These are phyloP conservation scores for Lycium ferocissimum DNA, from an alignment of 257 asterid species.

Conservation along the genomic window DNA sequence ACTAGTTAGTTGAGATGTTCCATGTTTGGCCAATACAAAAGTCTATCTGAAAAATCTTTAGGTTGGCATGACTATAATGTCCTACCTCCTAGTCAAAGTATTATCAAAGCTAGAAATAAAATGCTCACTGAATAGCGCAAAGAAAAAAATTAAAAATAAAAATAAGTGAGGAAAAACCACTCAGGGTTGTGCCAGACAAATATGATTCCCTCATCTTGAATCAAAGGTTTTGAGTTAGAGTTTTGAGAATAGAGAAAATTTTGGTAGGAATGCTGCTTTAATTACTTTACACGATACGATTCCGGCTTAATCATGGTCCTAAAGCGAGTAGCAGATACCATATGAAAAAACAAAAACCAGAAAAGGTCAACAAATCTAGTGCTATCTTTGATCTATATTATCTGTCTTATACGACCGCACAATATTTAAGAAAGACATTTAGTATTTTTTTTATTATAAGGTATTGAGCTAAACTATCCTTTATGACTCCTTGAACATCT, in stretches of 20 bases:
- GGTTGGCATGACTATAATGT: background rate
- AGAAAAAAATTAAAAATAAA: too few relatives aligned
- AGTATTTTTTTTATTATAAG: background rate
- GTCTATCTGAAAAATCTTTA: background rate
- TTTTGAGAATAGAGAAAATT: too few relatives aligned
- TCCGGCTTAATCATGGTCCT: too few relatives aligned
- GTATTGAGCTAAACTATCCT: background rate
- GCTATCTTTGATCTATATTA: background rate
- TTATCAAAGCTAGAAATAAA: background rate
- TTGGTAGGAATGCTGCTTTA: too few relatives aligned
- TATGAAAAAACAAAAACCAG: background rate
- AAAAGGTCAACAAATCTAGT: background rate
- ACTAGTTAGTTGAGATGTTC: background rate
- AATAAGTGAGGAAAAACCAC: too few relatives aligned
- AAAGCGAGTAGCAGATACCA: too few relatives aligned
- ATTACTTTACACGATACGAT: too few relatives aligned
- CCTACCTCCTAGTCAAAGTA: background rate
- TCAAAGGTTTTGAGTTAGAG: too few relatives aligned
- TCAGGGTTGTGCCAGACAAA: too few relatives aligned
- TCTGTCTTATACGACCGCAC: background rate
- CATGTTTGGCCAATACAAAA: background rate
- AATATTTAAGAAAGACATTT: background rate
- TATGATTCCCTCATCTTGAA: too few relatives aligned
- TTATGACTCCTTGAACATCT: background rate
- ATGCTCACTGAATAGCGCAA: background rate